Base-by-base conservation (phyloP, 78 protist species). In the Chrysochromulina parva region DNA sequence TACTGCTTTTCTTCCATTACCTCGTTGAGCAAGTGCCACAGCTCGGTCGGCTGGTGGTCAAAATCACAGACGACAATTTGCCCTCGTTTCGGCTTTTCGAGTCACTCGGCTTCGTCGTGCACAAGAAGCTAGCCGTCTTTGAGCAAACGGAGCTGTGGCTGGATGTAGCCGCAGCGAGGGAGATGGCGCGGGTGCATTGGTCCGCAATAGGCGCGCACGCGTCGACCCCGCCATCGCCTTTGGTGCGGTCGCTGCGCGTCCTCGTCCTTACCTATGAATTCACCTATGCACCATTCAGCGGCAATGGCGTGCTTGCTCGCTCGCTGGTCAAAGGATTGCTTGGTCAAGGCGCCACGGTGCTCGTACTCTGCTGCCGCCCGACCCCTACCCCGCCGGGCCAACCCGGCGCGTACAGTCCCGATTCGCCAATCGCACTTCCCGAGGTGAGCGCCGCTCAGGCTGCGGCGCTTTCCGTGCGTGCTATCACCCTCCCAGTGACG, bases 291-390 rank as follows among this genome's bases (percentile, higher is more conserved):
- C 22, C 52, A 11, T 80, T 80, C 87, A 54, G 66, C n/a, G 87
- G 87, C 67, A 80, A 80, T 48, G 87, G 87, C 22, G 16, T 54
- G 53, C 62, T 52, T 26, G n/a, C 66, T 16, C 87, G 87, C 66
- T 24, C 65, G 67, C 28, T 80, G 1, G 87, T 17, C 52, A 9
- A 50, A 24, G 47, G 24, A 26, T 66, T 80, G 14, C 87, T 54
- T 66, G 16, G 16, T n/a, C 65, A 1, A 47, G 87, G 65, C 47
- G 28, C 22, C 52, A 0, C 7, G 20, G 24, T 80, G 19, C 65
- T 6, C 19, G 66, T 80, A 10, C 6, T 54, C 52, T 80, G 87
- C 65, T 38, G 66, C 65, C 38, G 65, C 20, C 87, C 59, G 67
- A 13, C 65, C 52, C 26, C 26, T 11, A 6, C 14, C 20, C 47